Conservation (phyloP, 345 rosid species). For the Draba incana region DNA sequence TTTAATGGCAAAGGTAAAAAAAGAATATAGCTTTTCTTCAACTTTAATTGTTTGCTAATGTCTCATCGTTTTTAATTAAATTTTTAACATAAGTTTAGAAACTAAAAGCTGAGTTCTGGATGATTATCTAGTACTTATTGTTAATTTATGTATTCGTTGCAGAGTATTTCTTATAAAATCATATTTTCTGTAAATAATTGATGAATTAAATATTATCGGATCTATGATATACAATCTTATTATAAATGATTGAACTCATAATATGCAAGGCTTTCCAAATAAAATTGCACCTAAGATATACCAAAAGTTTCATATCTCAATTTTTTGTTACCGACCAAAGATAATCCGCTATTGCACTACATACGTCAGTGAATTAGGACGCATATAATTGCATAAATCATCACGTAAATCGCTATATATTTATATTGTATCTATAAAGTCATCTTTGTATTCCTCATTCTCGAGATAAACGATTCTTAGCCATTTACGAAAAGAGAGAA, state of each 20-base stretch:
- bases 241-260: constrained; percentile 2
- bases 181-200: background rate
- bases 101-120: constrained; percentile 32
- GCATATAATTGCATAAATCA: background rate
- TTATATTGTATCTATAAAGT: background rate
- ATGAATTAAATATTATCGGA: background rate
- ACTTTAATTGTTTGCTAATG: constrained; percentile 27
- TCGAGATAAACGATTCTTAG: constrained; percentile 36
- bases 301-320: background rate
- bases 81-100: background rate
- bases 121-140: constrained; percentile 17
- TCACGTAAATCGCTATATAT: constrained; percentile 11
- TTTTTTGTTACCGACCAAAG: background rate
- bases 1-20: constrained; percentile 35
- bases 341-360: background rate
- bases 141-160: background rate
- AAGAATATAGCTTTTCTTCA: constrained; percentile 35
- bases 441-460: constrained; percentile 23
- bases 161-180: background rate
- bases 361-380: background rate
- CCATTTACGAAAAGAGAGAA: constrained; percentile 42
- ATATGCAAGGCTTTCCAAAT: background rate
- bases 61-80: background rate
- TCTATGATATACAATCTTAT: background rate
- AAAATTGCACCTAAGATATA: background rate